Evolutionary conservation across 345 rosid species (phyloP), one percentile per base, ranked within the genome.

Genomic region (Ceriops tagal): DNA sequence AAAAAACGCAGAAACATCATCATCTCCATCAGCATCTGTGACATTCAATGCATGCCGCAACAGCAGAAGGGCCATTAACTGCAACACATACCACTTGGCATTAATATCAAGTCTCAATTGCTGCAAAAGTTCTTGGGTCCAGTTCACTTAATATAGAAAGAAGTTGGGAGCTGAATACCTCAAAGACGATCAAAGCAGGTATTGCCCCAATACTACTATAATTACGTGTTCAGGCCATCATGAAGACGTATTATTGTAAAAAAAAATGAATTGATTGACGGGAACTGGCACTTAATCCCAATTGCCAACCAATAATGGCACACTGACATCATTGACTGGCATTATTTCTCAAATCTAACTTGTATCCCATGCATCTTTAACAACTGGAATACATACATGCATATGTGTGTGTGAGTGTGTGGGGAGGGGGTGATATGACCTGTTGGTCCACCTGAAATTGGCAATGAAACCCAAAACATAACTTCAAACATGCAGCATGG

Each of bases 31-130:
- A 69, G 83, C 76, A 61, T 89, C 93, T 22, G 93, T 84, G 62
- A 87, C 71, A 64, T 88, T 81, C 79, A 92, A 65, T 30, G 96
- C 92, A 69, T 84, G 88, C 68, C 98, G 82, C 83, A 92, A 71
- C 43, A 92, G 87, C 68, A 92, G 79, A 78, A 92, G 92, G 71
- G 88, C 89, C 96, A 92, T 88, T 76, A 92, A 71, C 98, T 92
- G 74, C 74, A 71, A 73, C 31, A 73, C 15, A 53, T 28, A 49
- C 15, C 24, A 55, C 60, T 69, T 21, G 58, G 39, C 65, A 46
- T 61, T 46, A 43, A 34, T 53, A 51, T 62, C 64, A 61, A 59
- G 59, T 55, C 64, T 57, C 55, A 59, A 49, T 39, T 55, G 27
- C 20, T 43, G 20, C 58, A 39, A 0, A 21, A 16, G 34, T 24